Conservation (phyloP, 2,329 filamentous ascomycete genomes). For the Colletotrichum sidae region DNA sequence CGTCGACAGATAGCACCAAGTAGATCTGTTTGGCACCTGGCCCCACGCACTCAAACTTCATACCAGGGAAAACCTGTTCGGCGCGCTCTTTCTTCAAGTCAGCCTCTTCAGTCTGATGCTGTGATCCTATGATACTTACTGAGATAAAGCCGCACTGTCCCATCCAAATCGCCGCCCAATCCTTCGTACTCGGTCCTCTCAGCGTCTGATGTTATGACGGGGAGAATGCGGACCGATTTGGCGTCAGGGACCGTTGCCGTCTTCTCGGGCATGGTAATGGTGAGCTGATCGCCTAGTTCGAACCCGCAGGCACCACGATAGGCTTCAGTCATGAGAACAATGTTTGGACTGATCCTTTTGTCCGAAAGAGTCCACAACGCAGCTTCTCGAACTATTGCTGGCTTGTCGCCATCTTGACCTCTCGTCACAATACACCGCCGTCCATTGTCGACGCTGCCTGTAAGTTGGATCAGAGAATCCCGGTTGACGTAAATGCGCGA, state of each 20-base stretch:
- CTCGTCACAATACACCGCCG: conserved; percentile 55
- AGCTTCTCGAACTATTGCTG: conserved; percentile 53
- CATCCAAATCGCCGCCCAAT: conserved; percentile 39
- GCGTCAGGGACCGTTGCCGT: conserved; percentile 62
- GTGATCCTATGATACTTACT: conserved; percentile 3
- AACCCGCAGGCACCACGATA: conserved; percentile 80
- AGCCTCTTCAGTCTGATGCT: conserved; percentile 10
- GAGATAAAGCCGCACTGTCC: conserved; percentile 28
- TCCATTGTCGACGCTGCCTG: conserved; percentile 55
- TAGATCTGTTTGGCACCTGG: conserved; percentile 72
- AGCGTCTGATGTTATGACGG: conserved; percentile 22
- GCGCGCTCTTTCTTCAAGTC: conserved; percentile 61
- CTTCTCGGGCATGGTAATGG: conserved; percentile 68
- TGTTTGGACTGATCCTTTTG: conserved; percentile 73
- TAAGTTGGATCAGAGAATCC: conserved; percentile 58
- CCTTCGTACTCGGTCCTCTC: conserved; percentile 50
- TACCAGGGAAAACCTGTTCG: conserved; percentile 76
- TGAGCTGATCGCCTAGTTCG: conserved; percentile 74
- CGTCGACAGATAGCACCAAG: conserved; percentile 67
- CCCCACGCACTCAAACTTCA: conserved; percentile 74
- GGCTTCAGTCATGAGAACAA: conserved; percentile 78
- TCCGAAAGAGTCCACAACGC: conserved; percentile 63
- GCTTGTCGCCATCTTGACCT: conserved; percentile 13
- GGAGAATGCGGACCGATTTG: conserved; percentile 56
- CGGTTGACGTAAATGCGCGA: conserved; percentile 61